Conservation (phyloP, 2,329 filamentous ascomycete genomes). For the Colletotrichum echinochloae region DNA sequence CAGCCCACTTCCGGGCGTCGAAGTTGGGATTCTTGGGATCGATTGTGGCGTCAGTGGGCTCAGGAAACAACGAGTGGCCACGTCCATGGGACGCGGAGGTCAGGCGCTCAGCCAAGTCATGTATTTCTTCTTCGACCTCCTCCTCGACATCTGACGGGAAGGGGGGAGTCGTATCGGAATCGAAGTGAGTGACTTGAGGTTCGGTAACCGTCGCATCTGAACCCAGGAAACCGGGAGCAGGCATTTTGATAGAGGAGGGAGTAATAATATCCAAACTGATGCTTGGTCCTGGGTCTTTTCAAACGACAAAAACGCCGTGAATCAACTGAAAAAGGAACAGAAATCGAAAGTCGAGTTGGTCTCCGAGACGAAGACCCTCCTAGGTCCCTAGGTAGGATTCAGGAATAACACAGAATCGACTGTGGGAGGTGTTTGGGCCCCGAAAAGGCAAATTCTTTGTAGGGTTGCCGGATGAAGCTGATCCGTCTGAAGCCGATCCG, state of each 20-base stretch:
- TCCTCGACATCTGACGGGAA: conserved; percentile 1
- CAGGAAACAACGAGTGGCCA: conserved; percentile 44
- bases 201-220: not conserved
- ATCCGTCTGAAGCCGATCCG: too few relatives aligned
- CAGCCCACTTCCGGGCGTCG: conserved; percentile 58
- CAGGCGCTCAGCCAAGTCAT: conserved; percentile 46
- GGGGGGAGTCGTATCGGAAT: not conserved
- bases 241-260: not conserved
- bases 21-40: conserved; percentile 56
- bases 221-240: conserved; percentile 10
- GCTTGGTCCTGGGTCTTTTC: not conserved
- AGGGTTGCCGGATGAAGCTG: not conserved
- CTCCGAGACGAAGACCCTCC: not conserved
- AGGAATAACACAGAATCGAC: not conserved
- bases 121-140: conserved; percentile 39
- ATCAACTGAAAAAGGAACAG: not conserved
- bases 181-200: too few relatives aligned
- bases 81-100: conserved; percentile 44
- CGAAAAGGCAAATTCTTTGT: not conserved
- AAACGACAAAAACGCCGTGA: not conserved
- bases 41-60: conserved; percentile 46
- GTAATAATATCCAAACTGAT: too few relatives aligned
- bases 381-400: too few relatives aligned
- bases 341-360: not conserved
- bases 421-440: not conserved